Conservation (phyloP, 768 basidiomycete genomes). For the Boletus huronensis region DNA sequence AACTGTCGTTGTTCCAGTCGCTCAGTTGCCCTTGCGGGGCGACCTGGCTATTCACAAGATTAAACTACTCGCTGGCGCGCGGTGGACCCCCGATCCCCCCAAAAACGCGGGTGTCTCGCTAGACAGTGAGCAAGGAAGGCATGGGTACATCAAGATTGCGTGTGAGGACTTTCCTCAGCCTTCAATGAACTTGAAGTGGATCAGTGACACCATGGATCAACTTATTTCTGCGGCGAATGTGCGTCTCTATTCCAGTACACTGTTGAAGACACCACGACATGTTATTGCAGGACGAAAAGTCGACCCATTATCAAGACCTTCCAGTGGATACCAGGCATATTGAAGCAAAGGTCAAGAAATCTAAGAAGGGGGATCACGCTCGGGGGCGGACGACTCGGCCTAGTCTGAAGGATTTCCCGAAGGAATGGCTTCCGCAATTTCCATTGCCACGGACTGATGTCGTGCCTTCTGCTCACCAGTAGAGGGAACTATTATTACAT, state of each 20-base stretch:
- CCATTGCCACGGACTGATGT: conserved; percentile 4
- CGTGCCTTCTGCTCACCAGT: conserved; percentile 7
- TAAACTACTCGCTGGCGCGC: conserved; percentile 82
- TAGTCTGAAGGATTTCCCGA: conserved; percentile 75
- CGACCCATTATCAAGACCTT: conserved; percentile 49
- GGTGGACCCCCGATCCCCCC: conserved; percentile 79
- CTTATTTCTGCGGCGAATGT: conserved; percentile 85
- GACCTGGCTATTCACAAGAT: conserved; percentile 75
- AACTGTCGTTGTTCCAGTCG: conserved; percentile 69
- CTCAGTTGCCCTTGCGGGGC: conserved; percentile 61
- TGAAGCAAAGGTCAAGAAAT: conserved; percentile 66
- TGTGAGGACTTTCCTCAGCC: conserved; percentile 84
- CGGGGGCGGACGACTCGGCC: conserved; percentile 55
- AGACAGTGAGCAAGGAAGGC: conserved; percentile 44
- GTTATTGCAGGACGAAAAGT: conserved; percentile 33
- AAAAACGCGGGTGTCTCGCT: conserved; percentile 56
- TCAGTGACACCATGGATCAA: conserved; percentile 78
- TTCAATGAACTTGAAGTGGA: conserved; percentile 92
- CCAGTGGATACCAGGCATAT: conserved; percentile 85
- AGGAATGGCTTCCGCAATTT: conserved; percentile 69
- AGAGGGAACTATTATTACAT: conserved; percentile 5
- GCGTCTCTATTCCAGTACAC: conserved; percentile 31
- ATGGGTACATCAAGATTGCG: conserved; percentile 87
- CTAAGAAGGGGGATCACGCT: conserved; percentile 68
- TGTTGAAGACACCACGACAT: conserved; percentile 13